Percentiles rank a stretch among this genome's conserved stretches.
Conservation (phyloP, 2,329 filamentous ascomycete species). For the Aspergillus sp. region DNA sequence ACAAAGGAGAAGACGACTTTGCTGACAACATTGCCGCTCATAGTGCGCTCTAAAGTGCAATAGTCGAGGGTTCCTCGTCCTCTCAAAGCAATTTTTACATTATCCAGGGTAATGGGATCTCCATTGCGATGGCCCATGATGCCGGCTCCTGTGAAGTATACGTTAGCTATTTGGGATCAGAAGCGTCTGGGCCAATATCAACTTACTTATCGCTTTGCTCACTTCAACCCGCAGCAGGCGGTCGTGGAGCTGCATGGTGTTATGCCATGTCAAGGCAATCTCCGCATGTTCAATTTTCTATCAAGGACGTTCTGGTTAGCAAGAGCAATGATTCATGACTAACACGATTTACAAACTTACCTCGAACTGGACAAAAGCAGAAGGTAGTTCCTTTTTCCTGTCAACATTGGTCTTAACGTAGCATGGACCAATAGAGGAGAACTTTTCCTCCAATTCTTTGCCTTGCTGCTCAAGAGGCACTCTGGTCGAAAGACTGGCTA, state of each 20-base stretch:
- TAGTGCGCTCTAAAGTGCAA: constrained; percentile 6
- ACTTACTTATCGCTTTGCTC: constrained; percentile 15
- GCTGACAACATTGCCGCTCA: constrained; percentile 6
- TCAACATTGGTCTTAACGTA: constrained; percentile 31
- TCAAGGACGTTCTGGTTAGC: background rate
- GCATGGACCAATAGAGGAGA: constrained; percentile 27
- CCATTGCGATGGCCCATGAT: constrained; percentile 11
- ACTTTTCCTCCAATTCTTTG: constrained; percentile 21
- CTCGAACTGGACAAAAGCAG: constrained; percentile 35
- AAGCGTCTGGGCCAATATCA: background rate
- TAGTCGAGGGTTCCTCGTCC: constrained; percentile 11
- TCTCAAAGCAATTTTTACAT: background rate
- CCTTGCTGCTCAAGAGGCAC: constrained; percentile 21
- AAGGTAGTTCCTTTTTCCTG: constrained; percentile 25
- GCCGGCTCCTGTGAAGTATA: constrained; percentile 11
- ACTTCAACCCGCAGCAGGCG: constrained; percentile 15
- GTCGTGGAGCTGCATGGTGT: constrained; percentile 9
- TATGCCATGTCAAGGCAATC: constrained; percentile 12
- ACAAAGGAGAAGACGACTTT: constrained; percentile 19
- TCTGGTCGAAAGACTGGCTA: constrained; percentile 20
- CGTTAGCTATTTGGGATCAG: background rate
- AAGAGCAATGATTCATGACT: background rate
- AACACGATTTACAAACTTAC: constrained; percentile 14
- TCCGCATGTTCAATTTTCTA: constrained; percentile 21
- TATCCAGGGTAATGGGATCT: constrained; percentile 4